These are phyloP conservation scores for Isatis tinctoria DNA, from an alignment of 345 rosid genomes.

Conservation along the genomic window DNA sequence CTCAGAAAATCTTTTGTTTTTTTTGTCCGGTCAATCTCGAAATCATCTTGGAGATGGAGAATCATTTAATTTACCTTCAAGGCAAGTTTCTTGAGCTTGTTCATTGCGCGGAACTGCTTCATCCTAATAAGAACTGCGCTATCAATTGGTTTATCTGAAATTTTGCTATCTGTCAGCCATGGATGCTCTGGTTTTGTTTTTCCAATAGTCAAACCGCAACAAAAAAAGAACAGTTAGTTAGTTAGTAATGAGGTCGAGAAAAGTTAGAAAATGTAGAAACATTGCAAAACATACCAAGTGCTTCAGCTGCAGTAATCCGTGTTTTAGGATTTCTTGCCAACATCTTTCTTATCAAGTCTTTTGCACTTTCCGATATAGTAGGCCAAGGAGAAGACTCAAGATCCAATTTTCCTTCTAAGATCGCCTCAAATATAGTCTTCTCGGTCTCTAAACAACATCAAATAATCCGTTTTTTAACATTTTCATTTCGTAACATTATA, in stretches of 20 bases:
- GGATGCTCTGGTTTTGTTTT: conserved; percentile 61
- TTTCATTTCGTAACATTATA: background rate
- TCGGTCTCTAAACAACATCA: conserved; percentile 55
- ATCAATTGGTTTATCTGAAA: conserved; percentile 71
- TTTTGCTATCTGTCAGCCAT: conserved; percentile 59
- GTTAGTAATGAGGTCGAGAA: no score
- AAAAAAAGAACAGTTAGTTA: background rate
- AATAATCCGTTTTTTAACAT: background rate
- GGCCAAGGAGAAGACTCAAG: conserved; percentile 75
- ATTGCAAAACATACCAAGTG: conserved; percentile 66
- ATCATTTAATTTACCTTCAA: conserved; percentile 48
- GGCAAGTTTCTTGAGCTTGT: conserved; percentile 89
- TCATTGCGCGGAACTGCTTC: conserved; percentile 89
- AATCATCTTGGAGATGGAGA: background rate
- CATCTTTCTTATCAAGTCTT: conserved; percentile 74
- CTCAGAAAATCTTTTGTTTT: background rate
- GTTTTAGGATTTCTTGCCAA: conserved; percentile 60
- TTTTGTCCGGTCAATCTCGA: background rate
- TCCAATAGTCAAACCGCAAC: background rate
- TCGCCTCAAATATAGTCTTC: conserved; percentile 51
- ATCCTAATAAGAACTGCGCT: conserved; percentile 78
- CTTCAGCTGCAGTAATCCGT: conserved; percentile 67
- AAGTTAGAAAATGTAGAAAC: no score
- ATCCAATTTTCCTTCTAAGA: conserved; percentile 56
- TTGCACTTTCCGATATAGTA: conserved; percentile 61